Conservation (phyloP, 1,139 yeast genomes). For the Saccharomyces hybrid region DNA sequence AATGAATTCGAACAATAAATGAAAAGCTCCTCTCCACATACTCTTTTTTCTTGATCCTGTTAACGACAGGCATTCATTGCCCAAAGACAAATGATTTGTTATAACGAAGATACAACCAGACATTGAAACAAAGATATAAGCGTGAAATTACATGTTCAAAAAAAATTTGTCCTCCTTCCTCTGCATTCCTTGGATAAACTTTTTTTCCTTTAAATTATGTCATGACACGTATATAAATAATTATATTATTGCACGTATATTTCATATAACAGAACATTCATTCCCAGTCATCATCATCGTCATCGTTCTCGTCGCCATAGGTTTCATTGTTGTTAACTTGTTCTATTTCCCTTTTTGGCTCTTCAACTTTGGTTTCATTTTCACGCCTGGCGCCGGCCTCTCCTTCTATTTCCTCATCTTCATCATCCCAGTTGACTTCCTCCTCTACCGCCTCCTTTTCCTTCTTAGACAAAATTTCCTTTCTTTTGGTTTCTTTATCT, state of each 20-base stretch:
- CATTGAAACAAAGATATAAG: background rate
- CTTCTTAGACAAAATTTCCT: conserved; percentile 40
- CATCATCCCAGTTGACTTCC: conserved; percentile 27
- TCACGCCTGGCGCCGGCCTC: background rate
- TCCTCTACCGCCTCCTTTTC: conserved; percentile 15
- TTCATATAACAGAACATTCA: conserved; percentile 16
- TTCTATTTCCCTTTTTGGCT: background rate
- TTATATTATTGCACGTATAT: background rate
- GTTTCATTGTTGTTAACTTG: conserved; percentile 6
- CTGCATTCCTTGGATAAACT: background rate
- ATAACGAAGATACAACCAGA: background rate
- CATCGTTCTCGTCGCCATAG: conserved; percentile 22
- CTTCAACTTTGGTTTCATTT: background rate
- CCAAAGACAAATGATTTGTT: background rate
- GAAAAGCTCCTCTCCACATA: background rate
- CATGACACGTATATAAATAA: background rate
- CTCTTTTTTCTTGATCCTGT: background rate
- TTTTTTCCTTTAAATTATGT: background rate
- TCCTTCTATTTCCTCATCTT: conserved; percentile 22
- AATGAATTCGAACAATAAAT: background rate
- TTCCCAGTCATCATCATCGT: conserved; percentile 57
- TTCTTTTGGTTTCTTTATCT: conserved; percentile 60
- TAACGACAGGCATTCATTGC: background rate
- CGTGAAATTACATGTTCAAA: no score
- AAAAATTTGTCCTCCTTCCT: background rate